Base-by-base conservation (phyloP, 768 basidiomycete species). In the Tephrocybe sp. region DNA sequence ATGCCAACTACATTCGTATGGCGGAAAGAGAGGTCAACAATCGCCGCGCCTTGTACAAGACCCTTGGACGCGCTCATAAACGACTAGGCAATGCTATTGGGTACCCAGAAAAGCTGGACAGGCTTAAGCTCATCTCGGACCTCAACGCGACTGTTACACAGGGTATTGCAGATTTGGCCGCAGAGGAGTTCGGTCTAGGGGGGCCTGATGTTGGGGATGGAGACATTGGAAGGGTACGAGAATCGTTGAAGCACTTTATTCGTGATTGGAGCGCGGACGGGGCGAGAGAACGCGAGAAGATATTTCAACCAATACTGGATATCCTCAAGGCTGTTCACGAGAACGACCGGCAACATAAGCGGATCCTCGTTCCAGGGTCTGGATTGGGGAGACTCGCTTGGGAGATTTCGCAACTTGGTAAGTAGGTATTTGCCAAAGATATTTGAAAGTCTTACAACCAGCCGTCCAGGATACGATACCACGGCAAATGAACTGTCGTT, bases 181-280 rank as follows among this genome's bases (percentile, higher is more conserved):
- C 52, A 12, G 48, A 47, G 5, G 69, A 67, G 27, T 69, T 67
- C 38, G 41, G 44, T n/a, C 49, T 64, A 19, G 68, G 51, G 2
- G 21, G 40, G 22, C 26, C 31, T 32, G 28, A 22, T 38, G 31
- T 26, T 15, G 49, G 53, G 6, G 38, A 55, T 4, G 69, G 68
- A 7, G 78, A 82, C 53, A 59, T 83, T 9, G 72, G 70, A 19
- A 71, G 80, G 12, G 79, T 79, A 4, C 66, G 78, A 9, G 83
- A 87, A 62, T 63, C 81, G 1, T 59, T 89, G 52, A 85, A 84
- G 64, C 86, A 87, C 60, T 83, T 84, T 51, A 73, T 87, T 19
- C 73, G 86, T 5, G 86, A 89, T 59, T 87, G 86, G 86, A 84
- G 83, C 56, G 60, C 62, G 5, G 82, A 83, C 51, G 85, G 85